Conservation (phyloP, 345 rosid genomes). For the Excoecaria cochinchinensis region DNA sequence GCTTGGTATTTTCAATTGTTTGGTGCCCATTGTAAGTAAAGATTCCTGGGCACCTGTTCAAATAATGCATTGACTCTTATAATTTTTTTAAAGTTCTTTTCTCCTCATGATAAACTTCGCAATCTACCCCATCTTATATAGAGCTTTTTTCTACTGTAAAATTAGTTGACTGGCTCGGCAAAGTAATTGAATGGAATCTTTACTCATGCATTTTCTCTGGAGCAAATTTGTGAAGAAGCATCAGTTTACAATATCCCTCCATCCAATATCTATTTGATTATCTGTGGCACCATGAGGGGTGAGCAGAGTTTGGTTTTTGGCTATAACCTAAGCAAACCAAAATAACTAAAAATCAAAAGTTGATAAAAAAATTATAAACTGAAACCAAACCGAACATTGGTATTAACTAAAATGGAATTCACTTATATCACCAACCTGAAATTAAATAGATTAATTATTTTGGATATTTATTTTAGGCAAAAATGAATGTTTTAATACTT, state of each 20-base stretch:
- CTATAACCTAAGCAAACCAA: too few species aligned
- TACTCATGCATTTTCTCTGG: neutral
- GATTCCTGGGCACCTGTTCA: neutral
- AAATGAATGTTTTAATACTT: too few species aligned
- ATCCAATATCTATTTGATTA: neutral
- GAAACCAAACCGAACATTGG: too few species aligned
- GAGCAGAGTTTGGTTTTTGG: too few species aligned
- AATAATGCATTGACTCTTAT: neutral
- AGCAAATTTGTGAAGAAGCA: neutral
- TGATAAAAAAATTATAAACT: too few species aligned
- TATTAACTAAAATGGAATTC: too few species aligned
- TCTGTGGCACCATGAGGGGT: neutral
- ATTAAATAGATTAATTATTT: too few species aligned
- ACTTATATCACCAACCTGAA: too few species aligned
- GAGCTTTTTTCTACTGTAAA: neutral
- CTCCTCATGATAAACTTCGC: neutral
- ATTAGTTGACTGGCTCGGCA: neutral
- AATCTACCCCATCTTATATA: neutral
- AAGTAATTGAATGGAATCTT: neutral
- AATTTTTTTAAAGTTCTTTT: neutral
- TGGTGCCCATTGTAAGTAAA: neutral
- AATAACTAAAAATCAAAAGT: too few species aligned
- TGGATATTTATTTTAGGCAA: too few species aligned
- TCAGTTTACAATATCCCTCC: neutral
- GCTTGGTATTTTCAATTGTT: neutral